Percentiles rank a stretch among this genome's conserved stretches.
These are phyloP conservation scores for Silene uniflora DNA, from an alignment of 148 eudicot species.

Conservation along the genomic window DNA sequence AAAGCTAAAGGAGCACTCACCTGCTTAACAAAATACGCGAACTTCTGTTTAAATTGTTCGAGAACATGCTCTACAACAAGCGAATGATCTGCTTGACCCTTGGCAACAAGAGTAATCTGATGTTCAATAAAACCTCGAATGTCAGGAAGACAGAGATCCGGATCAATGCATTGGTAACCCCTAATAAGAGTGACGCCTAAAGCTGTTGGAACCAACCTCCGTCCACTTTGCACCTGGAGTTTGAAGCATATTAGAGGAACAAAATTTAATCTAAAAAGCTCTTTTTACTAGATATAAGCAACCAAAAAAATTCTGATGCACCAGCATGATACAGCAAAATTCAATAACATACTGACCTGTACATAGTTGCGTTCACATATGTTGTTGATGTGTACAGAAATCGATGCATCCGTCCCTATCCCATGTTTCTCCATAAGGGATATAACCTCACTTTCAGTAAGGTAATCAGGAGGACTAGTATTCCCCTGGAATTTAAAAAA, in stretches of 20 bases:
- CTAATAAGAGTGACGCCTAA: constrained; percentile 83
- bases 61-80: constrained; percentile 80
- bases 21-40: constrained; percentile 79
- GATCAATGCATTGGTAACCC: constrained; percentile 92
- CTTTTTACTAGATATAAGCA: background rate
- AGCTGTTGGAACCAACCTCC: constrained; percentile 87
- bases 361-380: constrained; percentile 96
- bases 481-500: constrained; percentile 48
- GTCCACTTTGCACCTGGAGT: constrained; percentile 83
- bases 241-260: constrained; percentile 16
- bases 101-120: constrained; percentile 79
- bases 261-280: background rate
- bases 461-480: constrained; percentile 82
- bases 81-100: constrained; percentile 89
- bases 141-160: constrained; percentile 94
- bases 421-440: constrained; percentile 98
- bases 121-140: constrained; percentile 94
- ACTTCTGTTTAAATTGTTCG: constrained; percentile 82
- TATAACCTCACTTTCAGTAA: constrained; percentile 87
- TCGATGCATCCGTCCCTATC: constrained; percentile 96
- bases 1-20: constrained; percentile 29
- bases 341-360: constrained; percentile 43
- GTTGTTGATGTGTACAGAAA: constrained; percentile 92
- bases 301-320: background rate
- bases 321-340: background rate